Base-by-base conservation (phyloP, 257 asterid species). In the Vinca minor region DNA sequence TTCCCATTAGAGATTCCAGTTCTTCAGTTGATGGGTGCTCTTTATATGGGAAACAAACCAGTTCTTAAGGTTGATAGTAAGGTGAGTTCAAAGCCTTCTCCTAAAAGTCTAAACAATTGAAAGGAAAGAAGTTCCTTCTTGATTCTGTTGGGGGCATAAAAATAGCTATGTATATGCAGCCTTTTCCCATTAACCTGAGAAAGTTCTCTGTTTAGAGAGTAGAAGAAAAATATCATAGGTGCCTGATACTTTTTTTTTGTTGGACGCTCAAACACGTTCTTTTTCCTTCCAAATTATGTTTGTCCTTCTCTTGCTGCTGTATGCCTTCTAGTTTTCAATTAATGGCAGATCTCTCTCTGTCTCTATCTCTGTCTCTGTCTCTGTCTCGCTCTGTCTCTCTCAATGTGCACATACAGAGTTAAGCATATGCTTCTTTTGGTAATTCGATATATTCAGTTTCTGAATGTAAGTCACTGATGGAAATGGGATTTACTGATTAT, bases 1-100 rank as follows among this genome's bases (percentile, higher is more conserved):
- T 93, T 89, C 46, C 99, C 99, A 2, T 73, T 93, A 55, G 99
- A 93, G 84, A 93, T 93, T 79, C 99, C 99, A 4, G 65, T 89
- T 74, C 97, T 93, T 66, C 99, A 93, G 81, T 61, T 93, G 81
- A 93, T 93, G 99, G 97, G 97, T 58, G 97, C 99, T 0, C 91
- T 93, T 34, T 93, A 93, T 59, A 89, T 93, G 99, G 99, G 99
- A 67, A 93, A 93, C 81, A 93, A 93, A 77, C 97, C 97, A 4
- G 80, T 93, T 63, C 95, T 87, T 47, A 93, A 93, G 77, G 96
- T 87, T 46, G 99, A 89, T 69, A 93, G 99, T 84, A 93, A 93
- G 91, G 99, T 85, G 69, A 62, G 73, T 25, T 55, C 18, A 6
- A 63, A 63, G 39, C 46, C 31, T 3, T 12, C 12, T 53, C 35